phyloP scores from a whole-genome alignment of 2,329 filamentous ascomycete genomes.

The Cladosporium austrohemisphaericum region DNA sequence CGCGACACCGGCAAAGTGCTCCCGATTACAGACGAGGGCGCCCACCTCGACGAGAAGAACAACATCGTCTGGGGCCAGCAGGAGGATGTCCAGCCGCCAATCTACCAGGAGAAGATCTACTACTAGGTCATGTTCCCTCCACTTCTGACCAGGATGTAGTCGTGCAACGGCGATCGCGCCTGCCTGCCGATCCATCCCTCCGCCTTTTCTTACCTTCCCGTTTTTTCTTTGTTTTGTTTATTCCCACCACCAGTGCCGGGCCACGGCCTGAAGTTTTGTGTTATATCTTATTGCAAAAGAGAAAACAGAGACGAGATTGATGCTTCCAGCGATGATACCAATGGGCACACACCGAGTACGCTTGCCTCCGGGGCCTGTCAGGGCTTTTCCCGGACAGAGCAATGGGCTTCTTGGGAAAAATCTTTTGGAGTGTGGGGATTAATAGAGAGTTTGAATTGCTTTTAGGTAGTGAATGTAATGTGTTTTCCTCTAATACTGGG shows the following conservation, averaged over 20 bases:
- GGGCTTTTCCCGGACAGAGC: neutral
- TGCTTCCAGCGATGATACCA: conserved; percentile 3
- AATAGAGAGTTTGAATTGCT: too few species aligned
- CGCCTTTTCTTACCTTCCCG: neutral
- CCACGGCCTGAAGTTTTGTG: too few species aligned
- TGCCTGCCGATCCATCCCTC: too few species aligned
- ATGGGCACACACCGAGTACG: neutral
- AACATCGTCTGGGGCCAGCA: conserved; percentile 51
- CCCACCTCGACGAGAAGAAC: conserved; percentile 67
- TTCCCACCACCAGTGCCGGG: too few species aligned
- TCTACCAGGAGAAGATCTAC: conserved; percentile 55
- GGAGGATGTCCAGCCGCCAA: conserved; percentile 55
- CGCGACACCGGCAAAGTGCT: conserved; percentile 67
- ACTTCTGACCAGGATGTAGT: neutral
- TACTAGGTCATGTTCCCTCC: conserved; percentile 41
- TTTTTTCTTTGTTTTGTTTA: neutral
- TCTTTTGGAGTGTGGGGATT: neutral
- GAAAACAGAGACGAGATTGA: neutral
- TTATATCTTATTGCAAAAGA: neutral
- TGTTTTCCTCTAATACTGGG: neutral
- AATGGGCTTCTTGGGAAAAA: neutral
- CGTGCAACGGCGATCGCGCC: neutral
- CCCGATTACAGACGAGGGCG: conserved; percentile 76
- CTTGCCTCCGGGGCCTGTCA: too few species aligned
- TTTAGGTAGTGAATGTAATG: neutral